Evolutionary conservation across 2,329 filamentous ascomycete genomes (phyloP).

Genomic region (Xylaria sp.): DNA sequence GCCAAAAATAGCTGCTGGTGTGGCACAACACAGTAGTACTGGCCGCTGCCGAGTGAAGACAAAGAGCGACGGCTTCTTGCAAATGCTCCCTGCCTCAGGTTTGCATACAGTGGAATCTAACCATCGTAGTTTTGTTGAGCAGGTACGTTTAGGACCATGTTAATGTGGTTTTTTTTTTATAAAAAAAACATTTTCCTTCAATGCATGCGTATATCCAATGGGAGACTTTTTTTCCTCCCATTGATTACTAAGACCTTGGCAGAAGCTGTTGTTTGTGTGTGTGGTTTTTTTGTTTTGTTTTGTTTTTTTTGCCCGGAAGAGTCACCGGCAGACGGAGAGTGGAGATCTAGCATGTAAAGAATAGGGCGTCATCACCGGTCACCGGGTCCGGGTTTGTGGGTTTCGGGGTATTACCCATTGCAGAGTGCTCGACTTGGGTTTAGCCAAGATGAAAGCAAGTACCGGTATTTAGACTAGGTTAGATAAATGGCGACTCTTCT

Average conservation of each 20-base stretch:
- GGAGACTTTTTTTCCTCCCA: background rate
- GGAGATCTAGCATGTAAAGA: too few relatives aligned
- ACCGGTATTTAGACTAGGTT: background rate
- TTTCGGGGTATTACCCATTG: slow-evolving; percentile 21
- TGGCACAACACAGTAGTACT: background rate
- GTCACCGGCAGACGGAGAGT: slow-evolving; percentile 37
- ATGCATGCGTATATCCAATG: too few relatives aligned
- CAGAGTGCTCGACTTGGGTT: background rate
- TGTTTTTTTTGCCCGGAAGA: slow-evolving; percentile 33
- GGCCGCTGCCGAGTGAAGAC: background rate
- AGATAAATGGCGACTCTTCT: background rate
- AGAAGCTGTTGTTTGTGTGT: too few relatives aligned
- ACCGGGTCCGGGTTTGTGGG: background rate
- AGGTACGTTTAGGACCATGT: background rate
- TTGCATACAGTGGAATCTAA: background rate
- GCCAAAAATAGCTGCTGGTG: background rate
- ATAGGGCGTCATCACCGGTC: background rate
- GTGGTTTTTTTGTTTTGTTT: background rate
- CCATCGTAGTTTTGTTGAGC: background rate
- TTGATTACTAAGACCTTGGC: too few relatives aligned
- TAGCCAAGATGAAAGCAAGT: background rate
- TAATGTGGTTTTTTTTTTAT: background rate
- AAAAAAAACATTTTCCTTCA: too few relatives aligned
- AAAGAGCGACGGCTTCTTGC: background rate
- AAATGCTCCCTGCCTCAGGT: background rate